A percentile compares a stretch with the other conserved stretches of the same genome.
Evolutionary conservation across 2,329 filamentous ascomycete genomes (phyloP).

Genomic region (Colletotrichum lini): DNA sequence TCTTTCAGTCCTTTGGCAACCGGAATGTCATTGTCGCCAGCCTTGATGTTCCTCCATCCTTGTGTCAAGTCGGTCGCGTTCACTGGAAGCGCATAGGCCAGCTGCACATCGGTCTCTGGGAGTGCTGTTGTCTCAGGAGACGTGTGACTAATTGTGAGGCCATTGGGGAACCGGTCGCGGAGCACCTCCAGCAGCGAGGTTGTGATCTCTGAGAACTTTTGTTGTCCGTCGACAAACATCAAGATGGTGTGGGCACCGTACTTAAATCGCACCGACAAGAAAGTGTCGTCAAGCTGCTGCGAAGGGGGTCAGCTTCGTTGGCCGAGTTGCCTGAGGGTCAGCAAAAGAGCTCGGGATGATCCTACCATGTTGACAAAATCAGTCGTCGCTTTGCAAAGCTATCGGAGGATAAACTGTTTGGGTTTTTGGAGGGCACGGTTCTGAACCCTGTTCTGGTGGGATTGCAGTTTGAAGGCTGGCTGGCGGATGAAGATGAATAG

Average conservation of each 20-base stretch:
- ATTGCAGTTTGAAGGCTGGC: not conserved
- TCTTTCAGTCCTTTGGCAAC: conserved; percentile 61
- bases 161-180: conserved; percentile 68
- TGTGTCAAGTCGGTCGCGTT: conserved; percentile 59
- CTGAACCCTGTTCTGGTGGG: not conserved
- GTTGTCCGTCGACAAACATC: conserved; percentile 73
- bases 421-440: not conserved
- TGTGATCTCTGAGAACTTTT: conserved; percentile 70
- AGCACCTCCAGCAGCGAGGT: conserved; percentile 71
- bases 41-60: conserved; percentile 66
- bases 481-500: not conserved
- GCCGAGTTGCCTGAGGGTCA: not conserved
- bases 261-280: conserved; percentile 79
- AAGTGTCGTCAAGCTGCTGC: conserved; percentile 59
- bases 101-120: conserved; percentile 55
- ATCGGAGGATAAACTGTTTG: not conserved
- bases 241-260: conserved; percentile 80
- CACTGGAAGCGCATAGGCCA: conserved; percentile 64
- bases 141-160: conserved; percentile 58
- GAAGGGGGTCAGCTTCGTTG: conserved; percentile 10
- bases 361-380: conserved; percentile 10
- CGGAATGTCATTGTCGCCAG: conserved; percentile 56
- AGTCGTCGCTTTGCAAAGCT: no score
- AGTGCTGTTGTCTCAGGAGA: conserved; percentile 55
- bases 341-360: not conserved